A percentile compares a stretch with the other conserved stretches of the same genome.
These are phyloP conservation scores for Digitaria exilis DNA, from an alignment of 202 grass and related monocot genomes.

Conservation along the genomic window DNA sequence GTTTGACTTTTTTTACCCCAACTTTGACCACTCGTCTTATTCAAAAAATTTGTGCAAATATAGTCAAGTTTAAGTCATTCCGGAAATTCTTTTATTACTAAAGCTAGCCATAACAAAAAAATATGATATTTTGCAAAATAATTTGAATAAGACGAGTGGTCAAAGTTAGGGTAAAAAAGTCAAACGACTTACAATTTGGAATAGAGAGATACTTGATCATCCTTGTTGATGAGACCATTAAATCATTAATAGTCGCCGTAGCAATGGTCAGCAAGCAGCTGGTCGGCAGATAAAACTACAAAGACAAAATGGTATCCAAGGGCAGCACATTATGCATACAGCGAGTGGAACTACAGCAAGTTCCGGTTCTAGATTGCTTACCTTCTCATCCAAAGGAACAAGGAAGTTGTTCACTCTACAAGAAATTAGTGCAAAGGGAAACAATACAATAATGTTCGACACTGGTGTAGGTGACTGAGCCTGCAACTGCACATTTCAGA, in stretches of 20 bases:
- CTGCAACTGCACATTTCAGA: slow-evolving; percentile 45
- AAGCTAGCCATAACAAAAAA: too few relatives aligned
- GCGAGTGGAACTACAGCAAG: slow-evolving; percentile 56
- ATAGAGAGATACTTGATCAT: too few relatives aligned
- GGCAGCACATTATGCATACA: slow-evolving; percentile 41
- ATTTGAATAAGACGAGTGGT: too few relatives aligned
- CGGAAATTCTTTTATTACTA: too few relatives aligned
- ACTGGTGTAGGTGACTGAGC: slow-evolving; percentile 51
- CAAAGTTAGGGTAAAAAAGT: too few relatives aligned
- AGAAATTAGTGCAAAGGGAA: slow-evolving; percentile 45
- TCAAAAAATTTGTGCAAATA: too few relatives aligned
- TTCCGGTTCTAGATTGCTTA: slow-evolving; percentile 49
- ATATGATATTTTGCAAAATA: too few relatives aligned
- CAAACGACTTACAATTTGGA: too few relatives aligned
- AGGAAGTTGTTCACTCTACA: slow-evolving; percentile 44
- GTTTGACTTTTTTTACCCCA: too few relatives aligned
- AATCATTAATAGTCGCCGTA: slow-evolving; percentile 15
- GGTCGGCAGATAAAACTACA: slow-evolving; percentile 45
- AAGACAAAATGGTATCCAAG: slow-evolving; percentile 39
- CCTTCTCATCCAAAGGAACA: slow-evolving; percentile 52
- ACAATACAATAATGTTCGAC: slow-evolving; percentile 47
- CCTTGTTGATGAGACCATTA: slow-evolving; percentile 47
- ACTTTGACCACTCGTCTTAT: too few relatives aligned
- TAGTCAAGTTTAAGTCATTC: too few relatives aligned
- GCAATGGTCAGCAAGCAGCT: slow-evolving; percentile 39